Evolutionary conservation across 768 basidiomycete species (phyloP), one percentile per base, ranked within the genome.

Genomic region (Leccinellum albellum): DNA sequence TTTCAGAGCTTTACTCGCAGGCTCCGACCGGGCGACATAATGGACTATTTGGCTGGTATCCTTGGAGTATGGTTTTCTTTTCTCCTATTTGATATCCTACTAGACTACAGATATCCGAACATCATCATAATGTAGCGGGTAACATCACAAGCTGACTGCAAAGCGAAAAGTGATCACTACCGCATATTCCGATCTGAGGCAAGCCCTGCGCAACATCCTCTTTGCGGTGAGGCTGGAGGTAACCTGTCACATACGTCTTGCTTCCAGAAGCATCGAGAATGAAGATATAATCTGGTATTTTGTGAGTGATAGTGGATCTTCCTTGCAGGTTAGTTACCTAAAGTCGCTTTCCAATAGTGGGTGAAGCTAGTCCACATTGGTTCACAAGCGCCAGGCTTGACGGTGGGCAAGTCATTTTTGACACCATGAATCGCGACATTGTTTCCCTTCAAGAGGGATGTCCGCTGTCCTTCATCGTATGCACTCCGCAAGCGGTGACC

Each of bases 351-450:
- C 91, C 92, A 95, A 65, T 86, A 87, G 70, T 91, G 84, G 1
- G 95, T 93, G 66, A 88, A 96, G 67, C 88, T 91, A 35, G 94
- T 95, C 76, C 86, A 98, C 69, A 84, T 81, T 3, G 94, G 93
- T 67, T 95, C 92, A 67, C 81, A 72, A 12, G 72, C 76, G 4
- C 92, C 92, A 20, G 72, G 73, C 55, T 79, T 74, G 10, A 66
- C 73, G 14, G 67, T 31, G n/a, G 73, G 63, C 4, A 83, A 56
- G 3, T 65, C 61, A 1, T 76, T 69, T 61, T 88, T 75, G 47
- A 73, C 69, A 2, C 85, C 86, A 64, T 82, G 91, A 3, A 79
- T 83, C 42, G 73, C 55, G 21, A 69, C 60, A 54, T 55, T 51
- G 23, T 44, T 52, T 47, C 56, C 58, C 20, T 54, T 50, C 42